These are phyloP conservation scores for sunflower (Helianthus annuus) DNA, from an alignment of 129 eudicot species.

Conservation along the genomic window DNA sequence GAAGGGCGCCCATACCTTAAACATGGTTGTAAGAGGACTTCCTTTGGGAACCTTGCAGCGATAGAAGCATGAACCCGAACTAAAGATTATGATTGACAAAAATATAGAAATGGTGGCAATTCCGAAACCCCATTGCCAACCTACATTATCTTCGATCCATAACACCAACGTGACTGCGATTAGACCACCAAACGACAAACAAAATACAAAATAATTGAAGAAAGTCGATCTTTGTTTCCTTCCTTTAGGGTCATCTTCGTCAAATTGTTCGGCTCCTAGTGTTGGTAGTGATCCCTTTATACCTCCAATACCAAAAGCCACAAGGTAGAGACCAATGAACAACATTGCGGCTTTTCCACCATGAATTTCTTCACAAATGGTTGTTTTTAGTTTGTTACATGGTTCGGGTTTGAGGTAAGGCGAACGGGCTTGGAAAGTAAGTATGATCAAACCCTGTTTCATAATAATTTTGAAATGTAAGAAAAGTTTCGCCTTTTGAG, in stretches of 20 bases:
- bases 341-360: slow-evolving; percentile 72
- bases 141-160: slow-evolving; percentile 84
- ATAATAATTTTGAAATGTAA: not conserved
- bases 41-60: slow-evolving; percentile 73
- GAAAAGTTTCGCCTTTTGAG: slow-evolving; percentile 1
- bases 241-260: slow-evolving; percentile 55
- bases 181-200: slow-evolving; percentile 65
- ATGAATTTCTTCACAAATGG: slow-evolving; percentile 44
- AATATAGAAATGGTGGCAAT: slow-evolving; percentile 59
- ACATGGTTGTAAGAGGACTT: slow-evolving; percentile 79
- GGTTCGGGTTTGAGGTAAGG: slow-evolving; percentile 56
- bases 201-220: slow-evolving; percentile 76
- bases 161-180: slow-evolving; percentile 81
- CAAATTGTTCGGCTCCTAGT: slow-evolving; percentile 94
- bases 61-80: slow-evolving; percentile 59
- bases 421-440: slow-evolving; percentile 64
- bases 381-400: slow-evolving; percentile 36
- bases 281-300: slow-evolving; percentile 83
- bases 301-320: slow-evolving; percentile 85
- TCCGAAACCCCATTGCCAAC: slow-evolving; percentile 94
- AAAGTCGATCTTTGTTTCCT: slow-evolving; percentile 82
- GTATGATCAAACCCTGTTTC: slow-evolving; percentile 65
- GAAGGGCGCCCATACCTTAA: slow-evolving; percentile 51
- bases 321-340: slow-evolving; percentile 72
- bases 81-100: slow-evolving; percentile 55